Evolutionary conservation across 2,329 filamentous ascomycete species (phyloP), one percentile per base, ranked within the genome.

Genomic region (Aureobasidium sp.): DNA sequence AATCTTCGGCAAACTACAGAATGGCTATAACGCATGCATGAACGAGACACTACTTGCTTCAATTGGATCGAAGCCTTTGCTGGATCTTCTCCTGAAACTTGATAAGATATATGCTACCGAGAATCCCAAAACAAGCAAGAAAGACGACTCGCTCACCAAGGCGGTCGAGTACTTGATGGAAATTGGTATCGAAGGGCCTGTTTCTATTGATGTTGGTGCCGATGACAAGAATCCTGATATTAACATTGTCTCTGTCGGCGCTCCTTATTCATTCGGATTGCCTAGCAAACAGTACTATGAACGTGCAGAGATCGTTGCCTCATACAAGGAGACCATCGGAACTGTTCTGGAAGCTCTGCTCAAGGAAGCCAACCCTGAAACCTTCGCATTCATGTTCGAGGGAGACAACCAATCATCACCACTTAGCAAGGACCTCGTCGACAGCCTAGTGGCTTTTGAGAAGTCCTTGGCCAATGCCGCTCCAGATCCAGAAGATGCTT

Each of bases 1-100:
- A 36, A 93, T 92, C 73, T 93, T 93, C 72, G 78, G 87, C 67
- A 90, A 91, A 75, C 79, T 93, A 72, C 87, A 91, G 74, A 77
- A 84, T 53, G 87, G 85, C 0, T 93, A 93, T 71, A 79, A 87
- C 67, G 86, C 90, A 40, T 94, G 91, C 72, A 85, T 91, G 75
- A 83, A 93, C 70, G 86, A 90, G 72, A 80, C 85, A 10, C 77
- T 79, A 13, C 85, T 92, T 58, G 84, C 85, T 69, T 76, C 84
- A 50, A 74, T 82, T 15, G 91, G 90, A 2, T 78, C 85, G 8
- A 75, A 82, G 66, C 90, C 90, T 3, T 75, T 94, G 47, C 74
- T 83, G 23, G 75, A 84, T 6, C 76, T 92, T 13, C 78, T 93
- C n/a, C 76, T 83, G 18, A 76, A 85, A 51, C 76, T 91, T 42